Conservation (phyloP, 305 asterid genomes). For the Solanum chacoense region DNA sequence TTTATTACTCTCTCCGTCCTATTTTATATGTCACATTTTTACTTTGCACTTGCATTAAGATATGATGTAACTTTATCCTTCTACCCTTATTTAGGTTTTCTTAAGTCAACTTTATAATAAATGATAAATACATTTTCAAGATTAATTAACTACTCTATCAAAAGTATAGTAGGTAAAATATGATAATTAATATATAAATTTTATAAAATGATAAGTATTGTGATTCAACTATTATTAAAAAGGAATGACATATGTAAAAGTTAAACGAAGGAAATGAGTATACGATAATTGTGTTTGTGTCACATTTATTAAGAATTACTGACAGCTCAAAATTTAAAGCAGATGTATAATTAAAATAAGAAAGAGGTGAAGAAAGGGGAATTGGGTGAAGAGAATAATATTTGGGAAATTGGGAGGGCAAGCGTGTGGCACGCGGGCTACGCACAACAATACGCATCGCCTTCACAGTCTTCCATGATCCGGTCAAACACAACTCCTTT, state of each 20-base stretch:
- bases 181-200: no score
- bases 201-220: no score
- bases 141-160: no score
- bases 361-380: background rate
- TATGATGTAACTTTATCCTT: no score
- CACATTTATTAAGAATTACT: background rate
- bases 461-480: conserved; percentile 20
- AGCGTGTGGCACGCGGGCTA: background rate
- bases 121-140: no score
- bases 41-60: no score
- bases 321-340: background rate
- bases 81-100: no score
- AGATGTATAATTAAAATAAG: background rate
- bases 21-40: no score
- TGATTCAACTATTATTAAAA: no score
- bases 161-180: no score
- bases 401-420: conserved; percentile 6
- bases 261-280: background rate
- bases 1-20: no score
- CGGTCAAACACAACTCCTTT: conserved; percentile 11
- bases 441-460: background rate
- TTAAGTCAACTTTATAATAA: no score
- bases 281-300: background rate
- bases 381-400: background rate
- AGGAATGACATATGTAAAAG: background rate